Evolutionary conservation across 2,329 filamentous ascomycete genomes (phyloP), one percentile per base, ranked within the genome.

Genomic region (Arthrobotrys sphaeroides): DNA sequence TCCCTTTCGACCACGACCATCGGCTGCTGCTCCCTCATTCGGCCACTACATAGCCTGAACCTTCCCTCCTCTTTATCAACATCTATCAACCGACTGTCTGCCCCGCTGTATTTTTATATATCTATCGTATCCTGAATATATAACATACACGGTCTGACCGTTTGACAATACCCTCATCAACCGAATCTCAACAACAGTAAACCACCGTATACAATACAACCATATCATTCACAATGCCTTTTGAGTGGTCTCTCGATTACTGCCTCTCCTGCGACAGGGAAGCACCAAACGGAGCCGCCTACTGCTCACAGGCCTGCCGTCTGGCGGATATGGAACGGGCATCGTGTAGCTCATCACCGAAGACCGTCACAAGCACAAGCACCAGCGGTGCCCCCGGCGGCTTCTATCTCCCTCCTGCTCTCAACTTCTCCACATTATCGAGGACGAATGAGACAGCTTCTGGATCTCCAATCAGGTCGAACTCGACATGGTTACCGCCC

Each of bases 241-340:
- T 74, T 38, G 70, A 74, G 47, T 97, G 94, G 93, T 91, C 91
- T 80, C 92, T 91, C 83, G 90, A 96, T 84, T 97, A 93, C 88
- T 97, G 94, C 87, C 89, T 97, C 80, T 90, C 91, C 85, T 97
- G 94, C 86, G 94, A 97, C 85, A 67, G 70, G 61, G 70, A 74
- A 64, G 70, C 70, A 55, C 70, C 70, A 36, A 74, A 74, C 62
- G 70, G 70, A 61, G 70, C 70, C 45, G 70, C 70, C n/a, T 74
- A 74, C 64, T 74, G 70, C 47, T 74, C 70, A 16, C 70, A 97
- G 84, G 88, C 91, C 28, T 97, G 94, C 87, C 89, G 93, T 78
- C 86, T 97, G 47, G 91, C 92, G 78, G 94, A 97, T 84, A 89
- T 94, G 80, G 93, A 97, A 83, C 90, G 89, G 83, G 89, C 88